Evolutionary conservation across 208 protist genomes (phyloP), one percentile per base, ranked within the genome.

Genomic region (Acanthamoeba lenticulata): DNA sequence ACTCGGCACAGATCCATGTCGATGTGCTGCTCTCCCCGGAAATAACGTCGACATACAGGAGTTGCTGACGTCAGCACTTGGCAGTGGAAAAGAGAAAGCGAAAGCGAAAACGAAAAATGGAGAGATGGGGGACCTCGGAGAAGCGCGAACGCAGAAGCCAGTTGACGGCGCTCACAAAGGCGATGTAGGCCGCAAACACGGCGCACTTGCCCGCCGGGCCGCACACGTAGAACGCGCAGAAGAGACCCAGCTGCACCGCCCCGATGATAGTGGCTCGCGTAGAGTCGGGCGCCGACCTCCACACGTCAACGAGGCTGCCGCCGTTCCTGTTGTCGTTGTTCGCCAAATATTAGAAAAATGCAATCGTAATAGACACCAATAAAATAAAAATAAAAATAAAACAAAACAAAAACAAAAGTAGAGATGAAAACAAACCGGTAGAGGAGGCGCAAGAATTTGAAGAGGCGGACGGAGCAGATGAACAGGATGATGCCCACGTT

Each of bases 241-340:
- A 83, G 9, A 83, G 27, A 34, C 72, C 0, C 2, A 83, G 3
- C 32, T 83, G 72, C 34, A 83, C 9, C 67, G 34, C 29, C 44
- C 72, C 72, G 17, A 83, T 45, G 40, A 83, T 83, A 11, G 72
- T 83, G 9, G 72, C 72, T 49, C 72, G 44, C 21, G 72, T 83
- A 6, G 72, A 83, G 24, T 83, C 72, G 38, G 72, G 42, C 3
- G 72, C 72, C 24, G 72, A 29, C 38, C 17, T 42, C 72, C 72
- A 83, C 40, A 83, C 72, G 72, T 83, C 29, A 38, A 38, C 72
- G 15, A 83, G 72, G 72, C 72, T 83, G 42, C 72, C 72, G 7
- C 72, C 38, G 13, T 74, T 24, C 65, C 38, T 72, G 62, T 17
- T 72, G n/a, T 7, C 3, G 60, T 67, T 27, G 60, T 29, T 13